Percentiles rank a stretch among this genome's conserved stretches.
phyloP scores from a whole-genome alignment of 768 basidiomycete genomes.

The Omphalotus guepiniiformis region DNA sequence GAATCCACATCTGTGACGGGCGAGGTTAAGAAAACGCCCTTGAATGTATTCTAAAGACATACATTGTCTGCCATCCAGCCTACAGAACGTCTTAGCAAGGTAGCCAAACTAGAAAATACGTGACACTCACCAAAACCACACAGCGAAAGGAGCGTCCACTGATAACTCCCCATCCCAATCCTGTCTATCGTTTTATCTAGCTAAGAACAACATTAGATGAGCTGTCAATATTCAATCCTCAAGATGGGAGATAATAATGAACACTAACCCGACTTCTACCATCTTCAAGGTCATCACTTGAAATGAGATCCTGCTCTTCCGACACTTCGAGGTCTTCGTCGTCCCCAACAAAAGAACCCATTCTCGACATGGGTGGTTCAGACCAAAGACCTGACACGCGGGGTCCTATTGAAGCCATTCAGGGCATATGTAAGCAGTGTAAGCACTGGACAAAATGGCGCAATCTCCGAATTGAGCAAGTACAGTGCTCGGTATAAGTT shows the following conservation, averaged over 20 bases:
- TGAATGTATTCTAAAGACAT: conserved; percentile 20
- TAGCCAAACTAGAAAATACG: conserved; percentile 1
- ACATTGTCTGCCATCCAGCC: conserved; percentile 97
- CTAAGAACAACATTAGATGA: conserved; percentile 17
- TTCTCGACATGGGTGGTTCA: conserved; percentile 29
- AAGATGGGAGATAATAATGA: background rate
- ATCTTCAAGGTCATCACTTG: conserved; percentile 31
- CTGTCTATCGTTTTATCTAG: conserved; percentile 86
- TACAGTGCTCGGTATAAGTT: no score
- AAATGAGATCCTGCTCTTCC: conserved; percentile 30
- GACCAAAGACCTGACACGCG: conserved; percentile 50
- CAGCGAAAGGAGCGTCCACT: conserved; percentile 75
- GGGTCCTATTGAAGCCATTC: conserved; percentile 42
- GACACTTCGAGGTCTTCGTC: background rate
- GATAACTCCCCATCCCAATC: conserved; percentile 90
- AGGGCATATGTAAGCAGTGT: background rate
- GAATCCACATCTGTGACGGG: conserved; percentile 82
- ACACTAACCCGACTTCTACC: conserved; percentile 40
- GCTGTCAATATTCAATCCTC: conserved; percentile 1
- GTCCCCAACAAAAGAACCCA: no score
- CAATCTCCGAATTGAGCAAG: no score
- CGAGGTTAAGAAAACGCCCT: conserved; percentile 14
- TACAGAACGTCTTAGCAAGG: conserved; percentile 20
- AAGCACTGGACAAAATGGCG: conserved; percentile 9
- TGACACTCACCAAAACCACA: conserved; percentile 79